phyloP scores from a whole-genome alignment of 805 yeast species.

The Zygoascus biomembranicola region DNA sequence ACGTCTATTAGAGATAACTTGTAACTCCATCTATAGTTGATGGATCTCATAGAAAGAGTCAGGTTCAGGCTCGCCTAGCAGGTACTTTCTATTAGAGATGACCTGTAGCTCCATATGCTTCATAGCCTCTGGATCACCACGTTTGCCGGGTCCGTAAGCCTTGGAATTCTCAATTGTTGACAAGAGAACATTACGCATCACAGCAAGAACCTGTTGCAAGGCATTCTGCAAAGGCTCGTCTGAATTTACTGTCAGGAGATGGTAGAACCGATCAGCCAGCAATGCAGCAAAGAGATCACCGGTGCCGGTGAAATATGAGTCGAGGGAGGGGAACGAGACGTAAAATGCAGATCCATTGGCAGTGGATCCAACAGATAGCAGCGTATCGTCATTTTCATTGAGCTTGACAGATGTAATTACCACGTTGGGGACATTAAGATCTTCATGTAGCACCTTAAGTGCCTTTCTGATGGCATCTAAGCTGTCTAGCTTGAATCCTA shows the following conservation, averaged over 20 bases:
- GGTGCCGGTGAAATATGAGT: conserved; percentile 88
- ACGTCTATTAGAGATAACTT: conserved; percentile 18
- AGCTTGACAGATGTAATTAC: conserved; percentile 53
- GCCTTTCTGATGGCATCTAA: conserved; percentile 38
- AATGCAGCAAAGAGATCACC: conserved; percentile 87
- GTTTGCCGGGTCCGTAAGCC: conserved; percentile 11
- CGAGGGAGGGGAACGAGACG: conserved; percentile 52
- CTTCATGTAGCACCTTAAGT: conserved; percentile 38
- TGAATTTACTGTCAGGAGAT: neutral
- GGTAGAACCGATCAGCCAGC: conserved; percentile 46
- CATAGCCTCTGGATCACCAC: conserved; percentile 48
- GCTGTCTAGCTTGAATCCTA: conserved; percentile 40
- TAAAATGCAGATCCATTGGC: conserved; percentile 16
- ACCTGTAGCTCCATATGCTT: conserved; percentile 58
- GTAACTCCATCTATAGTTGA: conserved; percentile 45
- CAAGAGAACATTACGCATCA: conserved; percentile 40
- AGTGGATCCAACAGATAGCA: conserved; percentile 40
- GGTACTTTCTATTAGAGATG: neutral
- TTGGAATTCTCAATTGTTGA: conserved; percentile 18
- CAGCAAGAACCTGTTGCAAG: conserved; percentile 32
- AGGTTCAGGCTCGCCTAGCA: neutral
- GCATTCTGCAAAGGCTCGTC: conserved; percentile 26
- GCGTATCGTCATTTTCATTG: conserved; percentile 9
- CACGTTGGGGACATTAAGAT: conserved; percentile 47
- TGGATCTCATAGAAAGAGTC: neutral